These are phyloP conservation scores for Blastocystis sp. DNA, from an alignment of 352 stramenopile species.

Conservation along the genomic window DNA sequence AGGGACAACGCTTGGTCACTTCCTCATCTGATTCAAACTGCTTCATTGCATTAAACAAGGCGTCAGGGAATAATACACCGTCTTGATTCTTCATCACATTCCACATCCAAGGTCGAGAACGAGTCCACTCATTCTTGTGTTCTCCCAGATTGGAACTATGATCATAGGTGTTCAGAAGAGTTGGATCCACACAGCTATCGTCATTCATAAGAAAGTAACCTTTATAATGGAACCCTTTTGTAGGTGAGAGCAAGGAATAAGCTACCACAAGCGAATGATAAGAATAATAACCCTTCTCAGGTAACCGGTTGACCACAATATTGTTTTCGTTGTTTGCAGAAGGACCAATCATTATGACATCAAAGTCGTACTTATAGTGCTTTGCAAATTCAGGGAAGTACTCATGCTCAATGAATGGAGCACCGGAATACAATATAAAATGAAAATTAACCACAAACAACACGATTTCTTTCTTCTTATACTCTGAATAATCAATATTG, in stretches of 20 bases:
- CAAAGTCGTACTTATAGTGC: slow-evolving; percentile 31
- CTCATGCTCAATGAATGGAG: not conserved
- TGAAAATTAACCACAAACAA: slow-evolving; percentile 56
- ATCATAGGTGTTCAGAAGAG: not conserved
- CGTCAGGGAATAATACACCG: not conserved
- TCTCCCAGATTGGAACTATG: not conserved
- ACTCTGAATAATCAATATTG: not conserved
- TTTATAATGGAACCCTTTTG: not conserved
- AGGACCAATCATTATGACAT: slow-evolving; percentile 6
- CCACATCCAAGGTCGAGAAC: not conserved
- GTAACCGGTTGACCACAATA: not conserved
- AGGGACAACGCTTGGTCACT: not conserved
- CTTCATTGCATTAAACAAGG: not conserved
- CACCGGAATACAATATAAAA: not conserved
- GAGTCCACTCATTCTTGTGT: not conserved
- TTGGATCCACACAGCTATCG: slow-evolving; percentile 9
- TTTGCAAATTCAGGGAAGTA: not conserved
- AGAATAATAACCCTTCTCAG: not conserved
- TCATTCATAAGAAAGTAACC: slow-evolving; percentile 23
- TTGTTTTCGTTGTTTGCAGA: not conserved
- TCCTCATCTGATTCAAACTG: not conserved
- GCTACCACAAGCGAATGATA: slow-evolving; percentile 27
- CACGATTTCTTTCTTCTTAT: not conserved
- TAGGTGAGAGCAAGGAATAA: not conserved
- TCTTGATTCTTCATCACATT: not conserved